These are phyloP conservation scores for Draba incana DNA, from an alignment of 345 rosid genomes.

Conservation along the genomic window DNA sequence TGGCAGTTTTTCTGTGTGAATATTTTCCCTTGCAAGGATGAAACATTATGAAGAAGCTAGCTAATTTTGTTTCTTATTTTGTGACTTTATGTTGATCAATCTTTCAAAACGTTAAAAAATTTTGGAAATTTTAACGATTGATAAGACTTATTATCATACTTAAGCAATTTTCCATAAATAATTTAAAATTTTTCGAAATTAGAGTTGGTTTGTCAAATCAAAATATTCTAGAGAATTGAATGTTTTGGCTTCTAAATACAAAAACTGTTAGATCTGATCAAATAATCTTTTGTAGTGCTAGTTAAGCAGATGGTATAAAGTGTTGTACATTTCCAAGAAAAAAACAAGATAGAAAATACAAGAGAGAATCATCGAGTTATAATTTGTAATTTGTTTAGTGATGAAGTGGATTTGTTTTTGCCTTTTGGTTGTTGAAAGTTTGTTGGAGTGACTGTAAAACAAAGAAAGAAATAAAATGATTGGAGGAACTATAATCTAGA, in stretches of 20 bases:
- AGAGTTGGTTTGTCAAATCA: neutral
- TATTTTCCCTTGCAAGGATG: slow-evolving; percentile 2
- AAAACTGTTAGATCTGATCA: no score
- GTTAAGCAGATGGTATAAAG: no score
- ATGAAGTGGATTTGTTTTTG: no score
- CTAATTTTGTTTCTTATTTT: neutral
- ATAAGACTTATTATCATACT: neutral
- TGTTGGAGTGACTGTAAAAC: no score
- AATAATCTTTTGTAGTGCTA: no score
- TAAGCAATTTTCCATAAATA: neutral
- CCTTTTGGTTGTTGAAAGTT: no score
- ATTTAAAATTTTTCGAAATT: neutral
- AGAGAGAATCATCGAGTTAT: no score
- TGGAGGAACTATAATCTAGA: neutral
- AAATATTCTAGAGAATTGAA: no score
- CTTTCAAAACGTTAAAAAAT: neutral
- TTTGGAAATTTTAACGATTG: neutral
- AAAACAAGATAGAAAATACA: no score
- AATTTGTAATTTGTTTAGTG: no score
- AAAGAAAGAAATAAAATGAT: neutral
- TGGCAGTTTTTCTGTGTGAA: slow-evolving; percentile 1
- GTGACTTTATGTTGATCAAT: neutral
- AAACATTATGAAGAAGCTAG: neutral
- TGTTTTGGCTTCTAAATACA: no score
- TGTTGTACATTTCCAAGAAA: no score